These are phyloP conservation scores for Eruca vesicaria DNA, from an alignment of 441 rosid species.

Conservation along the genomic window DNA sequence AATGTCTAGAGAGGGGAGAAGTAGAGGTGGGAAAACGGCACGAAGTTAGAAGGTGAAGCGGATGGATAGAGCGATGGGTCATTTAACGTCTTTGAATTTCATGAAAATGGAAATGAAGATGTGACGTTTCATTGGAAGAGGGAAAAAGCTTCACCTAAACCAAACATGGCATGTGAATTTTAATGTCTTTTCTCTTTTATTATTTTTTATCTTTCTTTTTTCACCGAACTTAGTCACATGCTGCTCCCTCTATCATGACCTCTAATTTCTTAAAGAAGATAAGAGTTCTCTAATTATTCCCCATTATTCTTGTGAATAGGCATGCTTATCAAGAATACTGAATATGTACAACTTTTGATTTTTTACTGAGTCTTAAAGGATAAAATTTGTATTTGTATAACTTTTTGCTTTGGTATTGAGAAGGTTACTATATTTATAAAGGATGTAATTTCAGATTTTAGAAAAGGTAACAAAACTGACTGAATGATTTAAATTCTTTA, in stretches of 20 bases:
- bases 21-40: neutral
- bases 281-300: neutral
- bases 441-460: too few relatives aligned
- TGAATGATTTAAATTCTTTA: too few relatives aligned
- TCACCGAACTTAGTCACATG: constrained; percentile 14
- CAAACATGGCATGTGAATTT: constrained; percentile 27
- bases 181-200: neutral
- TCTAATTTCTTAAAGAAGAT: constrained; percentile 13
- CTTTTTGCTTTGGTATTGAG: neutral
- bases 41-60: neutral
- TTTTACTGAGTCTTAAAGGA: neutral
- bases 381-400: neutral
- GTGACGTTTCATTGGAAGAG: constrained; percentile 28
- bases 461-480: too few relatives aligned
- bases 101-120: constrained; percentile 15
- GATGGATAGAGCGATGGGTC: constrained; percentile 4
- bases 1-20: neutral
- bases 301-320: neutral
- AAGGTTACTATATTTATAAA: too few relatives aligned
- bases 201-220: neutral
- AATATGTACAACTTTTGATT: neutral
- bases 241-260: constrained; percentile 8
- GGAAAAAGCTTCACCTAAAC: constrained; percentile 11
- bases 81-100: neutral
- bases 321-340: neutral